Conservation (phyloP, 371 early-diverging fungal genomes). For the Apophysomyces elegans region DNA sequence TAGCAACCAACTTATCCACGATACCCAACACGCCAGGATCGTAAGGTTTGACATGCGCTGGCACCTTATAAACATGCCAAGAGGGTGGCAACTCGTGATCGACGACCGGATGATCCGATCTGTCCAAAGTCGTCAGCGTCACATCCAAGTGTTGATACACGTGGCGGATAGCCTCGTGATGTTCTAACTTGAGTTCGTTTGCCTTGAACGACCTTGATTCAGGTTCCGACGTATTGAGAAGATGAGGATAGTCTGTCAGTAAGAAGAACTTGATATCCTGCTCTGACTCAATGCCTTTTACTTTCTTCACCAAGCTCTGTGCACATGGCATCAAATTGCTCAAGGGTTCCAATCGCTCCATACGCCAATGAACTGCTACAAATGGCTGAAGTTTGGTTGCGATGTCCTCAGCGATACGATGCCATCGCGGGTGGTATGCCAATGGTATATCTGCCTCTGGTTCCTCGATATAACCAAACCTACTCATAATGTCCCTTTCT, state of each 20-base stretch:
- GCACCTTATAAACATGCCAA: conserved; percentile 42
- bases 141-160: conserved; percentile 42
- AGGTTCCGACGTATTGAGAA: conserved; percentile 36
- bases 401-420: conserved; percentile 35
- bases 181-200: conserved; percentile 31
- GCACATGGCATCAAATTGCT: conserved; percentile 50
- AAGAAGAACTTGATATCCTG: conserved; percentile 34
- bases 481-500: conserved; percentile 6
- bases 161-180: conserved; percentile 48
- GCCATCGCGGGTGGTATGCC: conserved; percentile 37
- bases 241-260: conserved; percentile 54
- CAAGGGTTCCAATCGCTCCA: conserved; percentile 51
- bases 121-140: conserved; percentile 30
- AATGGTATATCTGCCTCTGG: conserved; percentile 35
- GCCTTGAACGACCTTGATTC: conserved; percentile 47
- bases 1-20: conserved; percentile 55
- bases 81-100: conserved; percentile 81
- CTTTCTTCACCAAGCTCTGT: conserved; percentile 29
- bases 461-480: conserved; percentile 42
- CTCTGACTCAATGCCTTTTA: conserved; percentile 19
- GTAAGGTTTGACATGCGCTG: conserved; percentile 19
- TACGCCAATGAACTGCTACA: conserved; percentile 57
- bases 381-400: conserved; percentile 42
- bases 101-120: conserved; percentile 49
- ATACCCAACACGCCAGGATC: conserved; percentile 49